phyloP scores from a whole-genome alignment of 495 filamentous ascomycete genomes.

The Penicillium coprophilum region DNA sequence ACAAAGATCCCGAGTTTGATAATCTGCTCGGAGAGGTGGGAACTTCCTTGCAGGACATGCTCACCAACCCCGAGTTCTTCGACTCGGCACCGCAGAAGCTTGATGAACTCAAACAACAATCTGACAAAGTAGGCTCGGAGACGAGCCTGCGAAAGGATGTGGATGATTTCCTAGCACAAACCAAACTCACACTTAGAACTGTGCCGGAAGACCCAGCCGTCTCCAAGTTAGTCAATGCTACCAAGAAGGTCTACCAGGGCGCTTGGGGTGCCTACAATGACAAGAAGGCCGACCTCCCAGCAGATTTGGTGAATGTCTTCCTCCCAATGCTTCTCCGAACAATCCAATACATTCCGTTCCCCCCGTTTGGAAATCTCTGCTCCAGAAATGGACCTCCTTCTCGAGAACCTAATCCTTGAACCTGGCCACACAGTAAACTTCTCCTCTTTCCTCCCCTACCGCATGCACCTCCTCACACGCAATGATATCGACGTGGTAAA shows the following conservation, averaged over 20 bases:
- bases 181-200: constrained; percentile 63
- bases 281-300: constrained; percentile 65
- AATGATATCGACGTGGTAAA: constrained; percentile 86
- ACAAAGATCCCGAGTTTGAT: constrained; percentile 83
- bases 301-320: constrained; percentile 74
- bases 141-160: constrained; percentile 70
- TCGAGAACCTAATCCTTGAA: constrained; percentile 90
- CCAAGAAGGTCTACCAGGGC: constrained; percentile 61
- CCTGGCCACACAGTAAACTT: constrained; percentile 82
- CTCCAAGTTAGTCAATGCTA: constrained; percentile 62
- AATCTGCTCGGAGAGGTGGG: constrained; percentile 68
- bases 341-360: constrained; percentile 85
- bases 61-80: constrained; percentile 85
- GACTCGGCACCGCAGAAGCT: constrained; percentile 69
- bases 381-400: constrained; percentile 77
- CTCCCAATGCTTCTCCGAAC: constrained; percentile 72
- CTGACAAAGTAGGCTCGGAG: constrained; percentile 59
- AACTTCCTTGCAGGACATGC: constrained; percentile 70
- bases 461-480: constrained; percentile 74
- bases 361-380: constrained; percentile 81
- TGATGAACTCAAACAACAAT: constrained; percentile 66
- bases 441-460: constrained; percentile 86
- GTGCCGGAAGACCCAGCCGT: constrained; percentile 70
- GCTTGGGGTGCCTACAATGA: constrained; percentile 59
- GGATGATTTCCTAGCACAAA: constrained; percentile 67